Base-by-base conservation (phyloP, 345 rosid species). In the Acer yangbiense region DNA sequence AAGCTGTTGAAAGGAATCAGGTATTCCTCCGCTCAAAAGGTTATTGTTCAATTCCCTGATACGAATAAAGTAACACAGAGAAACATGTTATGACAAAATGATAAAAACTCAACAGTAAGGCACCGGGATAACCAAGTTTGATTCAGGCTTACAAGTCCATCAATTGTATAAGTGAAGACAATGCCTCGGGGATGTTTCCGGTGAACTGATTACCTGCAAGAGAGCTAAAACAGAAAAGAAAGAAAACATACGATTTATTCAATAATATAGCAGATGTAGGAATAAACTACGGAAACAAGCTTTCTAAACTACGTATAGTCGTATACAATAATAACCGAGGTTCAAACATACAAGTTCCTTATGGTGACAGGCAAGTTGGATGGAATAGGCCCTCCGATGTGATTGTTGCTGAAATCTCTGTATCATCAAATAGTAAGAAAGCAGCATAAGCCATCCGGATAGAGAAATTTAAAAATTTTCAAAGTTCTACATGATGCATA, bases 321-420 rank as follows among this genome's bases (percentile, higher is more conserved):
- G 9, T 14, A 48, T 50, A 72, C 25, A 65, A 62, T 29, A 55
- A 44, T 18, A 29, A 66, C 0, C 39, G 25, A 57, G 27, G 75
- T 9, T 55, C 44, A 73, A 81, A 87, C 95, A 21, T 78, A 96
- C 99, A 96, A 69, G 81, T 84, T 89, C 57, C 82, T 80, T 81
- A 96, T 76, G 61, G 97, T 87, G 64, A 71, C 80, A 9, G 99
- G 99, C 83, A 94, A 81, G 80, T 76, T 84, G 65, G 83, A 84
- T 6, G 98, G 99, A 77, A 96, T 84, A 65, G 79, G 87, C 83
- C 99, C 99, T 69, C 91, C 90, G 20, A 96, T 91, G 74, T 85
- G 93, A 82, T 96, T 96, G 86, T 87, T 81, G 83, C 97, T 91
- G 63, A 96, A 81, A 88, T 92, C 98, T 82, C 99, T 96, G 94